phyloP scores from a whole-genome alignment of 176 grass and related monocot species.

The Avena eriantha region DNA sequence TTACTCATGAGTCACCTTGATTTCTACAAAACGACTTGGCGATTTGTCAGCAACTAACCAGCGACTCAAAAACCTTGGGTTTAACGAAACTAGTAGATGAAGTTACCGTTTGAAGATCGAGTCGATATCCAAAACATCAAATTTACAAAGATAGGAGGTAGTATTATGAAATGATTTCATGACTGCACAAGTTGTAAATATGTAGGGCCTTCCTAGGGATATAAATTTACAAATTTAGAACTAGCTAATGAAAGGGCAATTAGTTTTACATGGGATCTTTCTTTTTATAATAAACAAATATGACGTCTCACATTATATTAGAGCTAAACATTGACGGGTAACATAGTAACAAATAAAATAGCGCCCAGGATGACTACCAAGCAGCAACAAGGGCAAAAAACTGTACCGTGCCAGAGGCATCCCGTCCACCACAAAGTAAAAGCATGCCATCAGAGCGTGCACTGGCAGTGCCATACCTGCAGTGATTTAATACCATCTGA shows the following conservation, averaged over 20 bases:
- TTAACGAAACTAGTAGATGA: neutral
- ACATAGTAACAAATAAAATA: slow-evolving; percentile 38
- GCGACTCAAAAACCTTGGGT: too few relatives aligned
- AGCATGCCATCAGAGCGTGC: slow-evolving; percentile 97
- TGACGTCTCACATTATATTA: neutral
- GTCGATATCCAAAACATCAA: neutral
- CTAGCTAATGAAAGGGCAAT: slow-evolving; percentile 13
- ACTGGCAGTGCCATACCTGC: slow-evolving; percentile 98
- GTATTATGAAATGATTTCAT: slow-evolving; percentile 10
- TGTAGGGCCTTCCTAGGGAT: slow-evolving; percentile 13
- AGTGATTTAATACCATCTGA: slow-evolving; percentile 39
- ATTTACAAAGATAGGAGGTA: neutral
- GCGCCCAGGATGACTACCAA: slow-evolving; percentile 24
- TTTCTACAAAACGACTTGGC: too few relatives aligned
- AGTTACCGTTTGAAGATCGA: neutral
- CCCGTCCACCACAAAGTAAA: slow-evolving; percentile 98
- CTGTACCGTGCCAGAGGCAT: slow-evolving; percentile 84
- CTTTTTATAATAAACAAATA: slow-evolving; percentile 34
- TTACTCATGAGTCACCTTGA: too few relatives aligned
- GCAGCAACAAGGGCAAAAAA: slow-evolving; percentile 41
- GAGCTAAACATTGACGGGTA: slow-evolving; percentile 35
- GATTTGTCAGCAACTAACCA: too few relatives aligned
- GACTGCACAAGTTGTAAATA: slow-evolving; percentile 25
- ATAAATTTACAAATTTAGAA: neutral
- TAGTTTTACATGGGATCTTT: neutral